Base-by-base conservation (phyloP, 176 grass and related monocot genomes). In the Musa beccarii region DNA sequence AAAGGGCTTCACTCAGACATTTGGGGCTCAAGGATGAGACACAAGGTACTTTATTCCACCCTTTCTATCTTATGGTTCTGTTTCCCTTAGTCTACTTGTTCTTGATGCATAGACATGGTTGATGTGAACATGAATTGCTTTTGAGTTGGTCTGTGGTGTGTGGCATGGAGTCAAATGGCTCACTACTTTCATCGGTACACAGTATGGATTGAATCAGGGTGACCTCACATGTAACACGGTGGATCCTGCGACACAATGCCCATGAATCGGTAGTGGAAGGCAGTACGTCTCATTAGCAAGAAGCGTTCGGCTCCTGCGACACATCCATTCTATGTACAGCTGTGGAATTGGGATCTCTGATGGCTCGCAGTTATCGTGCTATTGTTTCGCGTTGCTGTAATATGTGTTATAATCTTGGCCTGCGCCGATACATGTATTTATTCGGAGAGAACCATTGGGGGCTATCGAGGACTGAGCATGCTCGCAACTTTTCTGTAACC, bases 1-100 rank as follows among this genome's bases (percentile, higher is more conserved):
- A 84, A 76, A 83, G 83, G 78, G 49, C 81, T 70, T 69, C 83
- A 87, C 76, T 83, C 89, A 63, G 81, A 92, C 52, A 66, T 81
- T 59, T 96, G 87, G 89, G 90, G 84, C 82, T 88, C 93, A 51
- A 64, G 75, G 24, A 90, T 96, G 87, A 96, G 90, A 77, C 83
- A 97, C 0, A 97, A 92, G 93, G 93, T 97, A 81, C 3, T 53
- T 72, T 52, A 52, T 14, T 10, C 9, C 50, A 52, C 22, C 10
- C 5, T 11, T 53, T 52, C 51, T 34, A 43, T 66, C 26, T 15
- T 0, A 20, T 34, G 24, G 9, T 34, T 68, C 28, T 49, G 3
- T 13, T 25, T 26, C 14, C 65, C 16, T 12, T 68, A 12, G 49
- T 68, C 66, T 34, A 68, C 23, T 34, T 49, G 7, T 21, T 17